Evolutionary conservation across 176 grass and related monocot species (phyloP), one percentile per base, ranked within the genome.

Genomic region (Carex parvula): DNA sequence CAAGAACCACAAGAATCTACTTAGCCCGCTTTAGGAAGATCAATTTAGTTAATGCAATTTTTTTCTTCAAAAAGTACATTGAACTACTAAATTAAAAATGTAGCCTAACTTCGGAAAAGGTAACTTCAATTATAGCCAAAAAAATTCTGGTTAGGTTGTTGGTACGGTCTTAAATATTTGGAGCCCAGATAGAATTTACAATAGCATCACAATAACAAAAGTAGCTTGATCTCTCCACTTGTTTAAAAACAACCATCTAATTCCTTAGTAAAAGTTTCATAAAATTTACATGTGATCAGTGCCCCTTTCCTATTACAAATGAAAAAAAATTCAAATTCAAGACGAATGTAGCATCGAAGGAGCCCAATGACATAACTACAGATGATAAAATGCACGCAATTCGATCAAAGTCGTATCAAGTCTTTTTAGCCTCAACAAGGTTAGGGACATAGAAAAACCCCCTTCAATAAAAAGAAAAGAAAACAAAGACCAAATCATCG

Each of bases 201-300:
- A 12, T 30, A 26, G 60, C 21, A 63, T 26, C 8, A 11, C 20
- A 44, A 44, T 26, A 14, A 64, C 61, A 64, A 2, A 64, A 29
- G 22, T 64, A 68, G 65, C 32, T 39, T 18, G 65, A 68, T 68
- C 65, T 68, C 13, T 67, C 64, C 16, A 6, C 24, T 14, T 68
- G 2, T 75, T 13, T 14, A 30, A 76, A 76, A 53, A 76, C 10
- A 74, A 74, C 44, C 70, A 70, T 74, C n/a, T 24, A 74, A 74
- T 21, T 50, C 10, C 18, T 20, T 71, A 3, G 7, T 44, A 14
- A 75, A 55, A 76, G 26, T 55, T 29, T 55, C 73, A 33, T 30
- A 56, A 56, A 29, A 9, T 32, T 14, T 32, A 57, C 73, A 33
- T 77, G 13, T 76, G 50, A 77, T 77, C 48, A 55, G 48, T 76